Evolutionary conservation across 495 filamentous ascomycete species (phyloP).

Genomic region (Xylaria palmicola): DNA sequence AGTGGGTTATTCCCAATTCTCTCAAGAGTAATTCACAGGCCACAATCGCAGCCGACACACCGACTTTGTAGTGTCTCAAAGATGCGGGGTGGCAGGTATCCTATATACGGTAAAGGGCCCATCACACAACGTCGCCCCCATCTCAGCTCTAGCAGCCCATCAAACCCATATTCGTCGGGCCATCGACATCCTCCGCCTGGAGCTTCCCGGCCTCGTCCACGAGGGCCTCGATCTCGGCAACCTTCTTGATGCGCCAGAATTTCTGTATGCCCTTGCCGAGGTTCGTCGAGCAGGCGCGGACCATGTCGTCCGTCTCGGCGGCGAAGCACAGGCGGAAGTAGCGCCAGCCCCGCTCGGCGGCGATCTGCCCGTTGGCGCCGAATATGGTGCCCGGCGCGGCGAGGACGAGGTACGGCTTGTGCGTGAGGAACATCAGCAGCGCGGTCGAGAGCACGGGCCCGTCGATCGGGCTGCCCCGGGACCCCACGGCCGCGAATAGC

Average conservation of each 20-base stretch:
- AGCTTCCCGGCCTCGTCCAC: constrained; percentile 24
- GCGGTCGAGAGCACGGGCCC: constrained; percentile 52
- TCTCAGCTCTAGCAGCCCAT: constrained; percentile 37
- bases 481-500: constrained; percentile 49
- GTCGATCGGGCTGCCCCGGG: constrained; percentile 28
- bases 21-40: too few species aligned
- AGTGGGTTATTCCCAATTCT: too few species aligned
- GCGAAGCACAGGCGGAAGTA: constrained; percentile 85
- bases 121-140: neutral
- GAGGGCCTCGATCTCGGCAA: constrained; percentile 59
- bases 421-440: constrained; percentile 72
- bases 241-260: constrained; percentile 73
- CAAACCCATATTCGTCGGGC: constrained; percentile 26
- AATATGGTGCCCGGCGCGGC: constrained; percentile 71
- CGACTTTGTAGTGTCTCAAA: too few species aligned
- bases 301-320: constrained; percentile 68
- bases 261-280: constrained; percentile 65
- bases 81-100: too few species aligned
- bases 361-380: constrained; percentile 57
- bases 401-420: constrained; percentile 64
- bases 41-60: too few species aligned
- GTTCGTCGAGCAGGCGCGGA: constrained; percentile 56
- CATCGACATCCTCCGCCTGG: constrained; percentile 13
- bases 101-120: neutral
- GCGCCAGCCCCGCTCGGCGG: constrained; percentile 54